Conservation (phyloP, 345 rosid genomes). For the Sisymbrium irio region DNA sequence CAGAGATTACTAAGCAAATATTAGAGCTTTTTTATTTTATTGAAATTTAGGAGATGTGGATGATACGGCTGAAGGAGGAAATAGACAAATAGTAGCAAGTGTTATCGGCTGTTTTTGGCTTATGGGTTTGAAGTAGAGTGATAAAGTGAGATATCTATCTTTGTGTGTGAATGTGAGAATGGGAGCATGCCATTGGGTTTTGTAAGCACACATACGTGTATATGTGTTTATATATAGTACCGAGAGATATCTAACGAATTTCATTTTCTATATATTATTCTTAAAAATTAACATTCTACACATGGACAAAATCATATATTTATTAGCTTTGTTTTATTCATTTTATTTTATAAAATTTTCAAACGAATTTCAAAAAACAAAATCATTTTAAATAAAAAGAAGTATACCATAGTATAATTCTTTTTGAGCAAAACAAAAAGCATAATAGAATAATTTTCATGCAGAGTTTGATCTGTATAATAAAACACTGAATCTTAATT, state of each 20-base stretch:
- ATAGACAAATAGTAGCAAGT: conserved; percentile 1
- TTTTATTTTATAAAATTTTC: background rate
- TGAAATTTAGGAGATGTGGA: conserved; percentile 15
- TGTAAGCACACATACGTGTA: background rate
- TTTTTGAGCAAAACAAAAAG: background rate
- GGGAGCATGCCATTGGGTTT: conserved; percentile 36
- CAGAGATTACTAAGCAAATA: background rate
- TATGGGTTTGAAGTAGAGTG: conserved; percentile 29
- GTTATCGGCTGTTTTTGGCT: conserved; percentile 21
- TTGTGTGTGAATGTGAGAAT: conserved; percentile 36
- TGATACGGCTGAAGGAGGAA: conserved; percentile 30
- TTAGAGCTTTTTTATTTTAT: background rate
- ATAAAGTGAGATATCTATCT: conserved; percentile 11
- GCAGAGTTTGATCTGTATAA: background rate
- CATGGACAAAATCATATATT: background rate
- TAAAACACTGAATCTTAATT: too few relatives aligned
- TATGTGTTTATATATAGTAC: background rate
- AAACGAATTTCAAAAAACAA: background rate
- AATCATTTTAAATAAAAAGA: background rate
- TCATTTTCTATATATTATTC: background rate
- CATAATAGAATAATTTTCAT: background rate
- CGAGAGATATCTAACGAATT: background rate
- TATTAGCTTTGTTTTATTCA: background rate
- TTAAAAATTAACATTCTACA: background rate
- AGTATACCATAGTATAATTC: background rate